Base-by-base conservation (phyloP, 2,329 filamentous ascomycete species). In the Aspergillus sp. region DNA sequence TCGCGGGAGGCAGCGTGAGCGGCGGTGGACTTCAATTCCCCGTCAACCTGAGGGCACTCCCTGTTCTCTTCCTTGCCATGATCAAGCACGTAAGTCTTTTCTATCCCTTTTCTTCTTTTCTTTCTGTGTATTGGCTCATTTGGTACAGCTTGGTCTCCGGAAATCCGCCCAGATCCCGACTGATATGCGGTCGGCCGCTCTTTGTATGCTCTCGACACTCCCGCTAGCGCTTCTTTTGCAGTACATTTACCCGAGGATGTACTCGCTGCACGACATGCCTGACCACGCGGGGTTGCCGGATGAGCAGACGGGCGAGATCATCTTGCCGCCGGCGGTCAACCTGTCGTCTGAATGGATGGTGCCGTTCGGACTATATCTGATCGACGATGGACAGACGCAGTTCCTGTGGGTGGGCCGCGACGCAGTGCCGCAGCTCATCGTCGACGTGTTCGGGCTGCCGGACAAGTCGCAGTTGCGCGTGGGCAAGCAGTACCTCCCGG, bases 331-430 rank as follows among this genome's bases (percentile, higher is more conserved):
- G 4, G 77, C 87, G 0, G 58, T 88, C 60, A 96, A 96, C 66
- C 77, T 97, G 48, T 89, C 88, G 3, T 95, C 90, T 1, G 88
- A 91, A 66, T 81, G 86, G 41, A 79, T 98, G 43, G 87, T 88
- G 3, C 80, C 89, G 0, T 95, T 94, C 62, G 93, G 93, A 29
- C 74, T 98, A 12, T 98, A 98, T 68, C 79, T 98, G 48, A 93
- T 98, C 58, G 93, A 98, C 59, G 93, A 98, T 61, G 90, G 90
- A 2, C 91, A 96, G 69, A 96, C 88, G 4, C 93, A 98, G 66
- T 98, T 98, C 77, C 72, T 98, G 42, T 98, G 93, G 93, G 79
- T 97, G 19, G 93, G 93, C 9, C 83, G 90, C 33, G 91, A 98
- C 56, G 85, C 91, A 1, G 88, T 98, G 29, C 88, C 89, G 1